phyloP scores from a whole-genome alignment of 1,284 basidiomycete genomes.

The Pseudozyma sp. region DNA sequence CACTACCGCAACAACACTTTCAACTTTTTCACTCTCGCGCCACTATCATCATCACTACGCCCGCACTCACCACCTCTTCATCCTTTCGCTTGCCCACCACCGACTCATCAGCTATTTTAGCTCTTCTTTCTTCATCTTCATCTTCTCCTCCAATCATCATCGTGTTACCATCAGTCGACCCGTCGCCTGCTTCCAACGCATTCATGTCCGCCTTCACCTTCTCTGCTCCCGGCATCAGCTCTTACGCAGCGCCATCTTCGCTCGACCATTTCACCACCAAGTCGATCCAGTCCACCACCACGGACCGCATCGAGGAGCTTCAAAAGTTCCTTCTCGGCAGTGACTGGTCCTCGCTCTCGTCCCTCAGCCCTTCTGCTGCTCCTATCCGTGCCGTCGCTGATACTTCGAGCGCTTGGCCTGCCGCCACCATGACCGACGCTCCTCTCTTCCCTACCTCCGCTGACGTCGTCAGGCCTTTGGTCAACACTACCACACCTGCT shows the following conservation, averaged over 20 bases:
- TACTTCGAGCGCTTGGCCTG: slow-evolving; percentile 7
- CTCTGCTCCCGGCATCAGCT: slow-evolving; percentile 13
- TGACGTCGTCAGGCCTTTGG: slow-evolving; percentile 22
- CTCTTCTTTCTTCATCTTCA: slow-evolving; percentile 5
- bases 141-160: slow-evolving; percentile 1
- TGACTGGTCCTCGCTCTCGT: slow-evolving; percentile 47
- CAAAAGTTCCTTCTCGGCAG: slow-evolving; percentile 42
- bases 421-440: slow-evolving; percentile 8
- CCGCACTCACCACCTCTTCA: slow-evolving; percentile 9
- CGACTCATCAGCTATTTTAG: not conserved
- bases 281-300: slow-evolving; percentile 15
- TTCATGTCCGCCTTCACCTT: slow-evolving; percentile 29
- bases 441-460: slow-evolving; percentile 20
- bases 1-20: slow-evolving; percentile 2
- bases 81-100: not conserved
- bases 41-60: slow-evolving; percentile 15
- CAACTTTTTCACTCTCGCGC: not conserved
- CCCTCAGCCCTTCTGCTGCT: slow-evolving; percentile 25
- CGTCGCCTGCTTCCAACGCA: slow-evolving; percentile 20
- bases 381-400: slow-evolving; percentile 13
- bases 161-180: slow-evolving; percentile 15
- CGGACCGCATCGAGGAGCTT: slow-evolving; percentile 35
- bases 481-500: slow-evolving; percentile 3
- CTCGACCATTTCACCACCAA: slow-evolving; percentile 23
- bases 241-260: slow-evolving; percentile 24